Evolutionary conservation across 371 early-diverging fungal genomes (phyloP), one percentile per base, ranked within the genome.

Genomic region (Amoeboaphelidium occidentale): DNA sequence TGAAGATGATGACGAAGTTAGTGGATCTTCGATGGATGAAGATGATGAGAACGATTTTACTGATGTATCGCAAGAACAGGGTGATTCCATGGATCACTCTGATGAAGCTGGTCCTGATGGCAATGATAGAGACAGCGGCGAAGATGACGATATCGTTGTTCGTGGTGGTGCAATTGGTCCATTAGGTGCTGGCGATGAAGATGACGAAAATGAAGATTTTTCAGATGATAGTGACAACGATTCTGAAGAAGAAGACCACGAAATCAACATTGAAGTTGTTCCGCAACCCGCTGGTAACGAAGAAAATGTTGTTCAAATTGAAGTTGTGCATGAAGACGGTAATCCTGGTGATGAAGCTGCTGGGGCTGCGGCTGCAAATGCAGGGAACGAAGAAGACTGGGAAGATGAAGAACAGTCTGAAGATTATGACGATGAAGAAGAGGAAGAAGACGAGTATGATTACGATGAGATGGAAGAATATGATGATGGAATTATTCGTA

Each of bases 341-440:
- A 17, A 32, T 17, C 39, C 39, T 32, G 39, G 39, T 10, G 39
- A 32, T 32, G 10, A 32, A 32, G 39, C 6, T 32, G 39, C 39
- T 32, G 39, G 39, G 10, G 39, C 10, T 32, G 39, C 6, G 10
- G 17, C 51, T 22, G 64, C 51, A 13, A 59, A 58, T 48, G 52
- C 25, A 17, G 39, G 50, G 42, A 58, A 55, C 23, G 50, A 27
- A 24, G 61, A 50, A 41, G 49, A 46, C 27, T 56, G 43, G 45
- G 51, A 60, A 25, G 62, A 54, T 22, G 59, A 54, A 6, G 39
- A 10, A 6, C 10, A 32, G 17, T 17, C 6, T 32, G 39, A 6
- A 17, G 63, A 68, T 20, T 63, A 55, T 22, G 49, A 46, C 20
- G 51, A n/a, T n/a, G n/a, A 53, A 4, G 59, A 68, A 45, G 66